Evolutionary conservation across 371 early-diverging fungal species (phyloP), one percentile per base, ranked within the genome.

Genomic region (Phascolomyces articulosus): DNA sequence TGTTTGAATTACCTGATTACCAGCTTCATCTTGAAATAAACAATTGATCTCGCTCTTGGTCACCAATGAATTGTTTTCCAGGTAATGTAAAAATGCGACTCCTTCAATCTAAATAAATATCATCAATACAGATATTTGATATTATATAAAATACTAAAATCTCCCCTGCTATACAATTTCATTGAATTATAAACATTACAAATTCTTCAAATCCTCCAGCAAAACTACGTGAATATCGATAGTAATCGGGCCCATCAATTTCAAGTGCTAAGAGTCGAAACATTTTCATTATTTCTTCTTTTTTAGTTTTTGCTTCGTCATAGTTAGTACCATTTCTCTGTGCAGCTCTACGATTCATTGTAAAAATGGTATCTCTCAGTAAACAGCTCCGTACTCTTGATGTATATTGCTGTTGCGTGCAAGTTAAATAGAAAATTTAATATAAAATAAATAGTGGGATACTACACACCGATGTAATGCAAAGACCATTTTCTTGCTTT

Each of bases 401-500:
- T n/a, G n/a, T n/a, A n/a, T n/a, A n/a, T n/a, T n/a, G n/a, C n/a
- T n/a, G n/a, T n/a, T n/a, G n/a, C n/a, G n/a, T n/a, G n/a, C n/a
- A n/a, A n/a, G n/a, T n/a, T n/a, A n/a, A n/a, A n/a, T n/a, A n/a
- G n/a, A n/a, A n/a, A n/a, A n/a, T n/a, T n/a, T n/a, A n/a, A n/a
- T n/a, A n/a, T n/a, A n/a, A n/a, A n/a, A n/a, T n/a, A n/a, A n/a
- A n/a, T n/a, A n/a, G n/a, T n/a, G n/a, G n/a, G n/a, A n/a, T n/a
- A n/a, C n/a, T n/a, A 28, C 67, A 16, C 68, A 82, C 75, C 90
- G 81, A 62, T 90, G 90, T 20, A 90, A 74, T 0, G 85, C 74
- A 64, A 87, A 90, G 40, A 90, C 86, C 70, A 86, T 72, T 62
- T 87, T 79, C 66, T 90, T 90, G 51, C 86, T 85, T 16, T 70